Percentiles rank a stretch among this genome's conserved stretches.
phyloP scores from a whole-genome alignment of 495 filamentous ascomycete species.

The Choiromyces venosus region DNA sequence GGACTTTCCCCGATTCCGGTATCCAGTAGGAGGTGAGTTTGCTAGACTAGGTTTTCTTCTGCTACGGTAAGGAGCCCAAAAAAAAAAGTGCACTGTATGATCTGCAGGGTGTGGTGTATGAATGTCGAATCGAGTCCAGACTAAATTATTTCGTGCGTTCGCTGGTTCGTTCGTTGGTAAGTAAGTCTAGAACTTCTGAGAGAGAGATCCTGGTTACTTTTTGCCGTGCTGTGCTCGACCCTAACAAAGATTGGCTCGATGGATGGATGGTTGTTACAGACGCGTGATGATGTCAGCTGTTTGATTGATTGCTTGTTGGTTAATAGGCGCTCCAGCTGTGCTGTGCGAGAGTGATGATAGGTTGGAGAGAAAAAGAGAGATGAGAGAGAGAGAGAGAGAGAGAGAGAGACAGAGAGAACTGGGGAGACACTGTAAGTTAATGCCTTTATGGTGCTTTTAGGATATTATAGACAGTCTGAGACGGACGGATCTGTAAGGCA shows the following conservation, averaged over 20 bases:
- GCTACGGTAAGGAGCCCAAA: too few species aligned
- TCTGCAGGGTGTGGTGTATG: neutral
- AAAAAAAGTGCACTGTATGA: too few species aligned
- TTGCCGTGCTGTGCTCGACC: neutral
- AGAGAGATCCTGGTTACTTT: neutral
- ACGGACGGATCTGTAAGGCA: neutral
- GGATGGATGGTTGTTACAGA: neutral
- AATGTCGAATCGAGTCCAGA: neutral
- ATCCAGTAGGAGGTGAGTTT: neutral
- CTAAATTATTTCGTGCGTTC: neutral
- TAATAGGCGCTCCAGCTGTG: neutral
- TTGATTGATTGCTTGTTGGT: too few species aligned
- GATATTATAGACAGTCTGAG: neutral
- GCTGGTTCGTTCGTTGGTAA: too few species aligned
- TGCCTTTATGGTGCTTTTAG: neutral
- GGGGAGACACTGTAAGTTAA: neutral
- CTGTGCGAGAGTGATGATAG: neutral
- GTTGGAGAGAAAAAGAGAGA: neutral
- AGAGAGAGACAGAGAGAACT: neutral
- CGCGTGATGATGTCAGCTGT: slow-evolving; percentile 1
- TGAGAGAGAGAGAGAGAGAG: neutral
- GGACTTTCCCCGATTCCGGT: neutral
- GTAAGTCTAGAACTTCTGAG: neutral
- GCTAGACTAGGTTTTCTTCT: too few species aligned
- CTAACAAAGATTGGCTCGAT: neutral